A percentile compares a stretch with the other conserved stretches of the same genome.
Evolutionary conservation across 352 stramenopile species (phyloP).

Genomic region (Aphanomyces cochlioides): DNA sequence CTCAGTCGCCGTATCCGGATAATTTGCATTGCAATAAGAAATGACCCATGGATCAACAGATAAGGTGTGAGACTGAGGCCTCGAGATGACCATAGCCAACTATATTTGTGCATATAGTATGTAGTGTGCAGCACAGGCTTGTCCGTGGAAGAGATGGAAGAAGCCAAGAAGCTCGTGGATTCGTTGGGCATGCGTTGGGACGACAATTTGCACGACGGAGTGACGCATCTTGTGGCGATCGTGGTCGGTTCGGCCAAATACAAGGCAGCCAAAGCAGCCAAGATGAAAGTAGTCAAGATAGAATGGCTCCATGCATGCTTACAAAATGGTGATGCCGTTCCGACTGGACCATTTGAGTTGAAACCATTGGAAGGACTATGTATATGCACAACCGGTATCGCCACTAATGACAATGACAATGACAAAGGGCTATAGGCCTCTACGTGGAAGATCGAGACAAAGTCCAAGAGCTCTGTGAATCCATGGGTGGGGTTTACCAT

Average conservation of each 20-base stretch:
- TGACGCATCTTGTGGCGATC: slow-evolving; percentile 62
- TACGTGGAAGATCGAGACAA: slow-evolving; percentile 47
- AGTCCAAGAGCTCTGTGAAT: slow-evolving; percentile 44
- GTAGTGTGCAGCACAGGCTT: slow-evolving; percentile 24
- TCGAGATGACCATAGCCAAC: not conserved
- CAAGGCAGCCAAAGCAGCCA: slow-evolving; percentile 46
- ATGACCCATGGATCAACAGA: no score
- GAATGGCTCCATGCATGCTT: slow-evolving; percentile 73
- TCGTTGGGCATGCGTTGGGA: slow-evolving; percentile 27
- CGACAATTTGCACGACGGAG: slow-evolving; percentile 23
- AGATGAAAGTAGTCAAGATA: slow-evolving; percentile 44
- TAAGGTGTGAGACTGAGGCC: not conserved
- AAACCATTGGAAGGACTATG: slow-evolving; percentile 54
- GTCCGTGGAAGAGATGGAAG: slow-evolving; percentile 17
- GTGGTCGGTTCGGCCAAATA: slow-evolving; percentile 63
- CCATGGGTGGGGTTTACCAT: slow-evolving; percentile 55
- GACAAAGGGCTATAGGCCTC: slow-evolving; percentile 27
- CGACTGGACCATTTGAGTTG: slow-evolving; percentile 40
- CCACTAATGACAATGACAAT: no score
- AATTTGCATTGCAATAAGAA: not conserved
- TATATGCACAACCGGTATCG: slow-evolving; percentile 53
- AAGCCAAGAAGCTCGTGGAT: slow-evolving; percentile 7
- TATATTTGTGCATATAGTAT: slow-evolving; percentile 10
- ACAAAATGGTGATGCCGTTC: slow-evolving; percentile 42
- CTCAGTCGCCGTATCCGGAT: not conserved